These are phyloP conservation scores for Benincasa hispida DNA, from an alignment of 306 rosid species.

Conservation along the genomic window DNA sequence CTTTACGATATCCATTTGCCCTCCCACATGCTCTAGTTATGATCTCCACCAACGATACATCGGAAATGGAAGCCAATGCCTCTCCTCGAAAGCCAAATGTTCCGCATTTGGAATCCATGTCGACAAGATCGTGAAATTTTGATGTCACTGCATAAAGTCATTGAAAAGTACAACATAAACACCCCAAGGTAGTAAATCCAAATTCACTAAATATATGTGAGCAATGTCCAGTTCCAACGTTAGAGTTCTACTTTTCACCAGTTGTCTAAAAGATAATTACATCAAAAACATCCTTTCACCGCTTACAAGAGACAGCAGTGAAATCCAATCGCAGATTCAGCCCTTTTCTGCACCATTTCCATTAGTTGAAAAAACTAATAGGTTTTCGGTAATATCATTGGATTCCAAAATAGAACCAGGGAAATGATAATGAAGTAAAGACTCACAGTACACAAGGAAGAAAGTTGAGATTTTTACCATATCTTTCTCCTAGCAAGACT, in stretches of 20 bases:
- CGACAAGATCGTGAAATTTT: constrained; percentile 44
- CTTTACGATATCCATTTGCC: constrained; percentile 83
- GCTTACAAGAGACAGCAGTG: background rate
- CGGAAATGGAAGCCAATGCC: constrained; percentile 89
- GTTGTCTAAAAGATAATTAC: background rate
- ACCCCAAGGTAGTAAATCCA: background rate
- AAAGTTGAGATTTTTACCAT: constrained; percentile 28
- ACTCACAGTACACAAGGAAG: constrained; percentile 3
- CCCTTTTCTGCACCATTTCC: background rate
- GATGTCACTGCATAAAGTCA: constrained; percentile 60
- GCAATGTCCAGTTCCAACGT: background rate
- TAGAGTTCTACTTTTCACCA: background rate
- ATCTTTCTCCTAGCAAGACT: constrained; percentile 76
- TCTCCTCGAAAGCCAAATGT: constrained; percentile 90
- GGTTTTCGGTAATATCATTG: background rate
- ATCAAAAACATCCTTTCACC: background rate
- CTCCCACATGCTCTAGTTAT: constrained; percentile 71
- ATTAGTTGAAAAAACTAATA: background rate
- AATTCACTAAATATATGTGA: background rate
- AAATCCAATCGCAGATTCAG: background rate
- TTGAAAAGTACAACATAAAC: background rate
- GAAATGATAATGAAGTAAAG: background rate
- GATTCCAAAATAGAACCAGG: background rate
- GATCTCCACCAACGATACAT: constrained; percentile 68
- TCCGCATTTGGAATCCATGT: constrained; percentile 25